Base-by-base conservation (phyloP, 148 eudicot species). In the Fallopia convolvulus region DNA sequence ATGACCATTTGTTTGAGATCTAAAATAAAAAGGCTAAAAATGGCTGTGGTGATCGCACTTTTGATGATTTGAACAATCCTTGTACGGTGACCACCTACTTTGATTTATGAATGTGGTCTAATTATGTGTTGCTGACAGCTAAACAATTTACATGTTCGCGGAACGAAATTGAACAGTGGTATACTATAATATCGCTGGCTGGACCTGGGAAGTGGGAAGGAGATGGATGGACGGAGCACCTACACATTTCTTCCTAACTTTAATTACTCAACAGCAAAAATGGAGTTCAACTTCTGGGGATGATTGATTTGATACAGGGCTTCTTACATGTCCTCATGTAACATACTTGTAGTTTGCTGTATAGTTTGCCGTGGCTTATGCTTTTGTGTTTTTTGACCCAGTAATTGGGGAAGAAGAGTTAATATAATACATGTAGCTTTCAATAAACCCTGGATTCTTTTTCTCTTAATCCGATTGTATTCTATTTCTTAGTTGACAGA, bases 371-470 rank as follows among this genome's bases (percentile, higher is more conserved):
- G 42, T 65, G 71, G 6, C 3, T 65, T 32, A 3, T 13, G 41
- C 26, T 11, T 32, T 12, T 63, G 17, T 58, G 66, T 32, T 63
- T 63, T 32, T 65, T 33, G 17, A 65, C n/a, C 71, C 71, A 2
- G 5, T 32, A 12, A 65, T 8, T 65, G 41, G 71, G 71, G 71
- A 65, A 65, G 70, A 65, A 32, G 71, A 65, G 71, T 65, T 65
- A 11, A 65, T 65, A 65, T 33, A 65, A 33, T 61, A 30, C 36
- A 61, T 61, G 68, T 61, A 61, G 68, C 68, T 61, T 26, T 21
- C 3, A 30, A 61, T 30, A 61, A 23, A 6, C 9, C 17, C 68
- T 21, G 15, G 30, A 5, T 61, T 23, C 8, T 55, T 55, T 55
- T 55, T 18, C 21, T 55, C 4, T 17, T 55, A 55, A 55, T 55